Evolutionary conservation across 164 flowering plant species (phyloP), one percentile per base, ranked within the genome.

Genomic region (Platanus orientalis): DNA sequence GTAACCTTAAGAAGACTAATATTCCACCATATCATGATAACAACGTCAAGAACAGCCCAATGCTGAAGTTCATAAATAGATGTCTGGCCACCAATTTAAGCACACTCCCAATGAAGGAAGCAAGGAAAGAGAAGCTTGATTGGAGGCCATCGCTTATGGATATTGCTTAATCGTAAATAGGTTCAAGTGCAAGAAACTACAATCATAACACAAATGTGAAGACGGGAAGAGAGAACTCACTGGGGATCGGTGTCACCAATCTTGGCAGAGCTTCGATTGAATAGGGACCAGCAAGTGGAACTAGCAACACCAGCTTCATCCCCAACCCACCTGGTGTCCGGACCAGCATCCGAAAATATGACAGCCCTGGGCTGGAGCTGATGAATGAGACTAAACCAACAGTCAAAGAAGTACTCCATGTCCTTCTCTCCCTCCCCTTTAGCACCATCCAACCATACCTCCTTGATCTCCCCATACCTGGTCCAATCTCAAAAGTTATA

Each of bases 261-360:
- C 28, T 65, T 73, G 42, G 78, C 83, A 63, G 57, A 57, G 67
- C 86, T 89, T 9, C 71, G 60, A 58, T 95, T 90, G 74, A 88
- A 90, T 61, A 80, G 86, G n/a, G 97, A 92, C 99, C 99, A 95
- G 68, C 97, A 92, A 40, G 97, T 86, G 25, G 85, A 76, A 9
- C 87, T 81, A 64, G 94, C 90, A 67, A 72, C 64, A 34, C 97
- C 99, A 71, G 76, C 82, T 72, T 95, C 99, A 69, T 92, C 87
- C 14, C 99, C 97, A 52, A 92, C 64, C 99, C 99, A 95, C 63
- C 99, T 79, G 16, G 67, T 64, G 52, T 95, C 97, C 13, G 99
- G 99, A 61, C 99, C 99, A 54, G 88, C 99, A 78, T 95, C 99
- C 0, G 97, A 95, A 63, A 95, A 95, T 58, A 95, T 95, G 64